A percentile compares a stretch with the other conserved stretches of the same genome.
Conservation (phyloP, 2,329 filamentous ascomycete species). For the Aspergillus hiratsukae region DNA sequence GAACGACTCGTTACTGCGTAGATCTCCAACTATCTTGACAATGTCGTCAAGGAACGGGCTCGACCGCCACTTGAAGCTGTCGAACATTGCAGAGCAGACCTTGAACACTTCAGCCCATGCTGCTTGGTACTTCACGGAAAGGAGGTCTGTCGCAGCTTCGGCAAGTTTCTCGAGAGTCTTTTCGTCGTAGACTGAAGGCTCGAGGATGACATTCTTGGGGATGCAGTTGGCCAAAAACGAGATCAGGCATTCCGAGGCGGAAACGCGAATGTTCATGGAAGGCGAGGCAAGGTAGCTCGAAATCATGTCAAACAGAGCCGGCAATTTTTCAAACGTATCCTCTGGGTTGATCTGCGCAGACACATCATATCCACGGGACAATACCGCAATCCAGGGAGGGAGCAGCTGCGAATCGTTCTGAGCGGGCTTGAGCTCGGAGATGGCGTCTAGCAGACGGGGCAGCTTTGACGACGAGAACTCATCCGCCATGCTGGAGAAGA, state of each 20-base stretch:
- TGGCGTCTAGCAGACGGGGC: slow-evolving; percentile 82
- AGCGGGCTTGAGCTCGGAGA: slow-evolving; percentile 84
- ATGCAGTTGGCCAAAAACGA: slow-evolving; percentile 91
- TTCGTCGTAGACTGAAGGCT: slow-evolving; percentile 89
- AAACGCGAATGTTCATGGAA: slow-evolving; percentile 89
- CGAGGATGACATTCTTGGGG: slow-evolving; percentile 73
- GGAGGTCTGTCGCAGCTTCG: slow-evolving; percentile 65
- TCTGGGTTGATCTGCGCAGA: slow-evolving; percentile 82
- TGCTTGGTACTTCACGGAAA: slow-evolving; percentile 86
- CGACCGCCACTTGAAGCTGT: slow-evolving; percentile 78
- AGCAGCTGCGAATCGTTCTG: slow-evolving; percentile 92
- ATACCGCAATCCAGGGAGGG: slow-evolving; percentile 92
- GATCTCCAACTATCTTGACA: slow-evolving; percentile 74
- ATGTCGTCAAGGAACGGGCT: slow-evolving; percentile 72
- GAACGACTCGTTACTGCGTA: slow-evolving; percentile 84
- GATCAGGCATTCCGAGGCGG: slow-evolving; percentile 89
- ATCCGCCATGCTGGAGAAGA: slow-evolving; percentile 86
- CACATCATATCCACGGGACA: slow-evolving; percentile 92
- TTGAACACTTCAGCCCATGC: slow-evolving; percentile 95
- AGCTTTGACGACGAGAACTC: slow-evolving; percentile 86
- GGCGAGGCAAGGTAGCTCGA: slow-evolving; percentile 77
- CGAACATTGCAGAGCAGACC: slow-evolving; percentile 81
- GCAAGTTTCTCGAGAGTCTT: slow-evolving; percentile 78
- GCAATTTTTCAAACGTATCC: slow-evolving; percentile 86
- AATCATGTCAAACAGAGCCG: slow-evolving; percentile 76